A percentile compares a stretch with the other conserved stretches of the same genome.
These are phyloP conservation scores for Zygoascus meyerae DNA, from an alignment of 1,139 yeast genomes.

Conservation along the genomic window DNA sequence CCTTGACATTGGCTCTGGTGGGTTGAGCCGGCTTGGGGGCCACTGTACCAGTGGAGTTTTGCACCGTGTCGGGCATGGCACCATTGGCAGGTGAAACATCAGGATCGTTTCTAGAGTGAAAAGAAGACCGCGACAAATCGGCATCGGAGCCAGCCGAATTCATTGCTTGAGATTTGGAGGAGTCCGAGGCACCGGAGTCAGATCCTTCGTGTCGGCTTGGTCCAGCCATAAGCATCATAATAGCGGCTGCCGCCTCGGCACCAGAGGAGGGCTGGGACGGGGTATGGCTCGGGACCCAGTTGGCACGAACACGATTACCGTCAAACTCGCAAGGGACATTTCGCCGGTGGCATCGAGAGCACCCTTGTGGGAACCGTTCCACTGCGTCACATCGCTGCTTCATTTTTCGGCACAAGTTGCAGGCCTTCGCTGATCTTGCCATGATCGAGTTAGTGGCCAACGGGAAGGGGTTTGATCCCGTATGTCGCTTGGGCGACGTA, in stretches of 20 bases:
- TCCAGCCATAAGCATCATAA: slow-evolving; percentile 10
- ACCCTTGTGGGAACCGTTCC: slow-evolving; percentile 20
- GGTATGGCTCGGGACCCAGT: neutral
- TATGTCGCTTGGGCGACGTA: no score
- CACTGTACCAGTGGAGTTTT: neutral
- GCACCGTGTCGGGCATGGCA: neutral
- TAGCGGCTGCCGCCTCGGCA: slow-evolving; percentile 11
- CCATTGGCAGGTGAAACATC: slow-evolving; percentile 19
- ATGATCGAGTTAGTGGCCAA: no score
- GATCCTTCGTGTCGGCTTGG: no score
- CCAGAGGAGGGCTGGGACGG: slow-evolving; percentile 1
- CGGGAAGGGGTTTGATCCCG: no score
- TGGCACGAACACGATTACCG: slow-evolving; percentile 6
- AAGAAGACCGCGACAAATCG: slow-evolving; percentile 14
- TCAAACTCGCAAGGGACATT: slow-evolving; percentile 20
- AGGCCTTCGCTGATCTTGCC: slow-evolving; percentile 20
- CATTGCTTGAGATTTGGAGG: no score
- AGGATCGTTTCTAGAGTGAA: slow-evolving; percentile 13
- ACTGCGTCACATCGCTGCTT: slow-evolving; percentile 24
- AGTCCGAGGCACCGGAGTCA: no score
- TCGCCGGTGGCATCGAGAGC: slow-evolving; percentile 18
- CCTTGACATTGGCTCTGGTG: slow-evolving; percentile 9
- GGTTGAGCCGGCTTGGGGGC: slow-evolving; percentile 8
- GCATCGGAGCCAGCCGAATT: no score
- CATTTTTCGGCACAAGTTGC: slow-evolving; percentile 21